Evolutionary conservation across 495 filamentous ascomycete genomes (phyloP).

Genomic region (Aspergillus sclerotioniger): DNA sequence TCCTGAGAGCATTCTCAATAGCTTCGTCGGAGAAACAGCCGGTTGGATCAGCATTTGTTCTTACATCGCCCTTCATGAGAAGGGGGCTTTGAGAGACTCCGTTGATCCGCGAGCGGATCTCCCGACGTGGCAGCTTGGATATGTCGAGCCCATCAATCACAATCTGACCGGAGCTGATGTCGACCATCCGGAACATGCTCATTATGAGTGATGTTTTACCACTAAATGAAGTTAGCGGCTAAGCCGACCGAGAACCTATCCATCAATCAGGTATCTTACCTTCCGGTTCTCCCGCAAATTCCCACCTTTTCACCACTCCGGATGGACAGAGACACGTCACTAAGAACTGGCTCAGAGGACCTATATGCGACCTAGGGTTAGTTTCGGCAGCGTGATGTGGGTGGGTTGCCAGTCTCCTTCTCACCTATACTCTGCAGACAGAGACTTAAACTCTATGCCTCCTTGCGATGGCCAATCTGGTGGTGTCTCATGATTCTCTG

Average conservation of each 20-base stretch:
- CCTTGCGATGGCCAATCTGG: constrained; percentile 52
- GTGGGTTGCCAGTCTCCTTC: not conserved
- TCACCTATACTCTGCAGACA: constrained; percentile 44
- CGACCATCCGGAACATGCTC: constrained; percentile 54
- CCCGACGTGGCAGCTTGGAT: constrained; percentile 43
- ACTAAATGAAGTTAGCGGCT: constrained; percentile 21
- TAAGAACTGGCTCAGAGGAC: constrained; percentile 43
- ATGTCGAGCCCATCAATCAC: constrained; percentile 49
- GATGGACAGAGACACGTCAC: constrained; percentile 50
- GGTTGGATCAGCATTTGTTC: constrained; percentile 50
- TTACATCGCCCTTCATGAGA: constrained; percentile 44
- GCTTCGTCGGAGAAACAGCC: constrained; percentile 29
- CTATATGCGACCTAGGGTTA: constrained; percentile 21
- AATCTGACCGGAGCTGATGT: constrained; percentile 42
- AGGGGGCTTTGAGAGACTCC: constrained; percentile 60
- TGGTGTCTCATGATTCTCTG: constrained; percentile 39
- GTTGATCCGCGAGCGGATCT: constrained; percentile 48
- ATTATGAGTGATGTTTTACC: constrained; percentile 51
- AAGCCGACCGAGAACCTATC: not conserved
- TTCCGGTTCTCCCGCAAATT: constrained; percentile 50
- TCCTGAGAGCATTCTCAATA: constrained; percentile 45
- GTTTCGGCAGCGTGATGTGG: not conserved
- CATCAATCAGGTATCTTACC: constrained; percentile 23
- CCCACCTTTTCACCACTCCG: constrained; percentile 56
- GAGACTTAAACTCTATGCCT: constrained; percentile 46